Conservation (phyloP, 768 basidiomycete genomes). For the Ramaria sp. region DNA sequence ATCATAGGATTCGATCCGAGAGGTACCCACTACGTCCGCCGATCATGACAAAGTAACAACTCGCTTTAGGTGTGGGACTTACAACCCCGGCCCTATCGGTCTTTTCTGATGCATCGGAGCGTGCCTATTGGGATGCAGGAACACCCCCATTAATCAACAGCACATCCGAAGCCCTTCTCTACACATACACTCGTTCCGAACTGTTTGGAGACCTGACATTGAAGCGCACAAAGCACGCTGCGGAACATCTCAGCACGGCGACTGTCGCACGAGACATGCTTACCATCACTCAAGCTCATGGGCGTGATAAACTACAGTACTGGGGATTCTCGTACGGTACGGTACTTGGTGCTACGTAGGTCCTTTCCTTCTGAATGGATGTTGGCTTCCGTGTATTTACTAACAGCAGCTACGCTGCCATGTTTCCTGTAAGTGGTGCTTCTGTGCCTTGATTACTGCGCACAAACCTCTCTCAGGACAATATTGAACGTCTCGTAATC, state of each 20-base stretch:
- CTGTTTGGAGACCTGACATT: slow-evolving; percentile 6
- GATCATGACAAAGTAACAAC: background rate
- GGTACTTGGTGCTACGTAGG: slow-evolving; percentile 12
- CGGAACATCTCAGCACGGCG: slow-evolving; percentile 19
- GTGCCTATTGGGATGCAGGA: background rate
- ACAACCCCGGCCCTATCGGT: slow-evolving; percentile 5
- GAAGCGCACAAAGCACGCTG: slow-evolving; percentile 5
- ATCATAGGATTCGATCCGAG: slow-evolving; percentile 37
- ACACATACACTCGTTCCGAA: background rate
- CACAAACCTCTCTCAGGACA: slow-evolving; percentile 14
- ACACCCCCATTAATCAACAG: background rate
- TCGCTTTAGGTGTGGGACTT: slow-evolving; percentile 1
- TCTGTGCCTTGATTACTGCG: too few species aligned
- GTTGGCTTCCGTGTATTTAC: background rate
- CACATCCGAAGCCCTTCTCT: slow-evolving; percentile 1
- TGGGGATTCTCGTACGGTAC: slow-evolving; percentile 18
- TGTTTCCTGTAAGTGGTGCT: slow-evolving; percentile 17
- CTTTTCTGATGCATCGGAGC: background rate
- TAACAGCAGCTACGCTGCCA: slow-evolving; percentile 18
- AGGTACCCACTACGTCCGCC: slow-evolving; percentile 14
- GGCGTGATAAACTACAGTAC: slow-evolving; percentile 21
- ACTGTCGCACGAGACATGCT: slow-evolving; percentile 23
- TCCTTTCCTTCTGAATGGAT: background rate
- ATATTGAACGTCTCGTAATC: slow-evolving; percentile 22
- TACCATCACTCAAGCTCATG: slow-evolving; percentile 18